Evolutionary conservation across 345 rosid genomes (phyloP), one percentile per base, ranked within the genome.

Genomic region (Arabis hirsuta): DNA sequence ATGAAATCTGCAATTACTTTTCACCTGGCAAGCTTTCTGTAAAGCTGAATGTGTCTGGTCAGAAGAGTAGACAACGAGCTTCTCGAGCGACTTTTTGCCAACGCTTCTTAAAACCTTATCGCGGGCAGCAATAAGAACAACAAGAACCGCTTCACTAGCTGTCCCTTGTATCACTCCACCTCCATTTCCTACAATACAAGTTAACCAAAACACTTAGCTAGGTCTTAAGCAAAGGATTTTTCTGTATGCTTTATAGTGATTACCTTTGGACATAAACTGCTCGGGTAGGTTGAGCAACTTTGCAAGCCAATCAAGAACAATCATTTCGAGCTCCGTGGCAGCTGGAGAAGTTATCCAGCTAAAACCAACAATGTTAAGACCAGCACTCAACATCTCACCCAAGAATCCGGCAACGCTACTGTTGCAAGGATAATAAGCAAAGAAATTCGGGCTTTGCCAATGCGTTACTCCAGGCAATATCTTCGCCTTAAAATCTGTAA

Each of bases 321-420:
- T 89, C 82, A 80, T 85, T 79, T 94, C 97, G 24, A 90, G 97
- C 76, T 94, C 97, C 0, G 97, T 90, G 7, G 97, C 95, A 44
- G 97, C 97, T 34, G 97, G 98, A 55, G 96, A 90, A 62, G 97
- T 80, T 29, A 94, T 81, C 98, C 97, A 89, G 76, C 96, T 93
- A 71, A 90, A 90, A 64, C 97, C 97, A 63, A 89, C 92, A 26
- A 93, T 85, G n/a, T 79, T 87, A 44, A 94, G 82, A 77, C 92
- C 97, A 76, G 96, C 92, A 60, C 95, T 89, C 64, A 94, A 87
- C 98, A 94, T 93, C 78, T 90, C 98, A 64, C 97, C 98, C 80
- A 93, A 59, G 74, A 93, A 90, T 12, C 98, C 98, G 0, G 96
- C 96, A 26, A 94, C 80, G 26, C 97, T 94, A 69, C 96, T 84